Base-by-base conservation (phyloP, 352 stramenopile species). In the Phytophthora citricola region DNA sequence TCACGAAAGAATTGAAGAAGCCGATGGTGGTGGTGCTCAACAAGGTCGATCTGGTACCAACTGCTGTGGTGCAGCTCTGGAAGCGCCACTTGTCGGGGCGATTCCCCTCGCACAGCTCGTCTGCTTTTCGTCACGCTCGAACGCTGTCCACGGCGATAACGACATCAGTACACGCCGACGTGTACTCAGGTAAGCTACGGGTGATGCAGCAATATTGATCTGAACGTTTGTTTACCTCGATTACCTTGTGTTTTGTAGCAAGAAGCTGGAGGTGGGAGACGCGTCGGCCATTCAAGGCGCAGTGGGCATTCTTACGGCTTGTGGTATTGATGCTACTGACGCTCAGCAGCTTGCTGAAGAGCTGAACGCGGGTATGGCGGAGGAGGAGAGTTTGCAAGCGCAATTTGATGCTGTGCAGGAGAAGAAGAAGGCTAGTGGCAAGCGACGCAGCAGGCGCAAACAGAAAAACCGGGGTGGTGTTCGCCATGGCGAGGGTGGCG, bases 11-110 rank as follows among this genome's bases (percentile, higher is more conserved):
- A 41, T 68, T 93, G 41, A 73, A 90, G 52, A 94, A 94, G 24
- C 82, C 85, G 5, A 87, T 96, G 78, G 66, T 86, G 10, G 75
- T 96, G 38, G 85, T 96, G 50, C 83, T 96, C 40, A 96, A 93
- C 59, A 96, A 96, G 74, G 75, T 93, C 20, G 88, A 96, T 73
- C 67, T 96, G 46, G 77, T 96, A 27, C 83, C 85, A 10, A 70
- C 66, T 7, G 62, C 63, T 20, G 81, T 90, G 9, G 79, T 93
- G 3, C 61, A 83, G 45, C 70, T 88, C 4, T 96, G 88, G 88
- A 84, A 87, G 34, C 58, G 63, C 36, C 93, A 87, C 49, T 58
- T 96, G 22, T 56, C 72, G 4, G 79, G 76, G 44, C 79, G 76
- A 9, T 95, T 93, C 53, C 85, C 17, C 73, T 87, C 20, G 85